phyloP scores from a whole-genome alignment of 768 basidiomycete species.

The Suillus spraguei region DNA sequence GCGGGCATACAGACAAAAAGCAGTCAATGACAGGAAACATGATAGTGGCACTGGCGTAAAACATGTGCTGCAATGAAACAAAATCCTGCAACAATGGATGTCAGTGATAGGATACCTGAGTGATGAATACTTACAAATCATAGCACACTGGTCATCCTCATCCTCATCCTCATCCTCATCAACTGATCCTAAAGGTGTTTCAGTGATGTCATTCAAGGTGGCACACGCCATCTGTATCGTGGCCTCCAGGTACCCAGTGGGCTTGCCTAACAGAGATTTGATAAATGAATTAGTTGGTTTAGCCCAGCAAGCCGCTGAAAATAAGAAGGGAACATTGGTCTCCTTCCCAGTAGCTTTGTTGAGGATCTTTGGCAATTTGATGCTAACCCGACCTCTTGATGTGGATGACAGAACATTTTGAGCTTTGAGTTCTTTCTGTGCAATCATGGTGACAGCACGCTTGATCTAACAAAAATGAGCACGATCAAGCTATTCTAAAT shows the following conservation, averaged over 20 bases:
- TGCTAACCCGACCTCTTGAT: not conserved
- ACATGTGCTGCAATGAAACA: not conserved
- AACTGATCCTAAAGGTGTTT: not conserved
- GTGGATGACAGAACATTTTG: not conserved
- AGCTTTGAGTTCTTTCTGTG: not conserved
- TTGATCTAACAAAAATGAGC: not conserved
- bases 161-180: not conserved
- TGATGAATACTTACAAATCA: not conserved
- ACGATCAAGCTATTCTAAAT: not conserved
- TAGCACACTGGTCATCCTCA: not conserved
- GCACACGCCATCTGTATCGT: not conserved
- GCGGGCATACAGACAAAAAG: too few species aligned
- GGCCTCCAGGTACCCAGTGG: not conserved
- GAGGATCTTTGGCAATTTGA: slow-evolving; percentile 7
- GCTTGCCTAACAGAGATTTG: not conserved
- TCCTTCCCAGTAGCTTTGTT: slow-evolving; percentile 4
- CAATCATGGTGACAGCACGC: not conserved
- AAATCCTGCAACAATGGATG: not conserved
- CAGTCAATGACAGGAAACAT: too few species aligned
- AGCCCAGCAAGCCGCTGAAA: not conserved
- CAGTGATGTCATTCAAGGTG: not conserved
- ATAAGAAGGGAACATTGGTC: slow-evolving; percentile 1
- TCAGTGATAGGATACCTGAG: not conserved
- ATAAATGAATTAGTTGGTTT: not conserved
- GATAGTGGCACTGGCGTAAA: too few species aligned